These are phyloP conservation scores for Aspergillus taichungensis DNA, from an alignment of 495 filamentous ascomycete species.

Conservation along the genomic window DNA sequence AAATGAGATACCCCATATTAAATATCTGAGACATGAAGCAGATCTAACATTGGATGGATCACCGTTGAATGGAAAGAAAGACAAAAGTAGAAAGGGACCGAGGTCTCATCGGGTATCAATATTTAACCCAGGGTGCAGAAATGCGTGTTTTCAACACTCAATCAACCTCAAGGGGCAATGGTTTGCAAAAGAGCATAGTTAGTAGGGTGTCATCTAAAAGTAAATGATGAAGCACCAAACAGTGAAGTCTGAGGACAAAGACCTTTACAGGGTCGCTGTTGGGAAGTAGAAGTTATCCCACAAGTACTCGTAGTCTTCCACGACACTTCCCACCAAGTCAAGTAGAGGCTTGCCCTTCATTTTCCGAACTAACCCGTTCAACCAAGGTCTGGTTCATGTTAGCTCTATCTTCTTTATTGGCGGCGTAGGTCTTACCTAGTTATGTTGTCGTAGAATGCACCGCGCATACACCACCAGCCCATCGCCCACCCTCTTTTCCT, in stretches of 20 bases:
- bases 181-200: too few relatives aligned
- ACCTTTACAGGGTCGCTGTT: constrained; percentile 52
- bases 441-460: constrained; percentile 90
- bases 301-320: constrained; percentile 94
- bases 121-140: too few relatives aligned
- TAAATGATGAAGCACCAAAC: neutral
- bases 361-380: constrained; percentile 52
- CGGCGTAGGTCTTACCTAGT: constrained; percentile 51
- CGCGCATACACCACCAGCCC: constrained; percentile 91
- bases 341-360: constrained; percentile 69
- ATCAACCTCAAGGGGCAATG: too few relatives aligned
- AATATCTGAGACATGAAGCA: neutral
- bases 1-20: constrained; percentile 2
- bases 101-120: too few relatives aligned
- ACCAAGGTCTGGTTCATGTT: constrained; percentile 42
- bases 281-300: constrained; percentile 98
- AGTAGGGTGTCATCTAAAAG: neutral
- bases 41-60: too few relatives aligned
- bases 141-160: too few relatives aligned
- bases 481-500: constrained; percentile 77
- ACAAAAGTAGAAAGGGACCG: too few relatives aligned
- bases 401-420: constrained; percentile 12
- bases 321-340: constrained; percentile 66
- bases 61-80: too few relatives aligned
- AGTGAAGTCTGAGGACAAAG: neutral